phyloP scores from a whole-genome alignment of 2,329 filamentous ascomycete species.

The Pezicula rhizophila region DNA sequence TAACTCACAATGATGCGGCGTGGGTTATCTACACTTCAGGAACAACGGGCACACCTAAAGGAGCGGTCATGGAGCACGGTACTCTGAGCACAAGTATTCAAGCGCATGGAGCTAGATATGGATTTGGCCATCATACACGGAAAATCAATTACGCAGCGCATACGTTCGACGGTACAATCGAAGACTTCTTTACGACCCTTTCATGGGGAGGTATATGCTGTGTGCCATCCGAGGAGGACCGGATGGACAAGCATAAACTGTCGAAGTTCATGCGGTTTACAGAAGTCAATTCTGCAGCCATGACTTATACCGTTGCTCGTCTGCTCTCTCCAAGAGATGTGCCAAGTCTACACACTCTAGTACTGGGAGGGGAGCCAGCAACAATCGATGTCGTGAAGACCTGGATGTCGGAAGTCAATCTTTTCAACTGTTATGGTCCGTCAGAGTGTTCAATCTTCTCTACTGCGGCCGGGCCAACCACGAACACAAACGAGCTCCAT shows the following conservation, averaged over 20 bases:
- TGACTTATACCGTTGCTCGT: constrained; percentile 13
- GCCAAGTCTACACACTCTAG: constrained; percentile 9
- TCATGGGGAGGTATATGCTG: constrained; percentile 12
- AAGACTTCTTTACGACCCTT: constrained; percentile 13
- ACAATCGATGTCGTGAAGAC: constrained; percentile 9
- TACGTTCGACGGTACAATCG: constrained; percentile 10
- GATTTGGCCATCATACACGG: constrained; percentile 6
- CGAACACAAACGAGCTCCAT: constrained; percentile 5
- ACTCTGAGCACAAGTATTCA: constrained; percentile 4
- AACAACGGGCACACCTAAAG: constrained; percentile 11
- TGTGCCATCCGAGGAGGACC: constrained; percentile 12
- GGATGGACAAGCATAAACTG: constrained; percentile 8
- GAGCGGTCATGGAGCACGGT: constrained; percentile 10
- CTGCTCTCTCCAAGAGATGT: constrained; percentile 9
- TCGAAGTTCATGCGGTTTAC: constrained; percentile 5
- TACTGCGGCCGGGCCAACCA: constrained; percentile 1
- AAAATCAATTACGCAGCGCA: constrained; percentile 11
- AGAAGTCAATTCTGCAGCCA: constrained; percentile 9
- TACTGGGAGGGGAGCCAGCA: constrained; percentile 12
- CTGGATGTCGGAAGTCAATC: constrained; percentile 6
- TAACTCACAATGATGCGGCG: constrained; percentile 5
- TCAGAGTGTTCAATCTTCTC: constrained; percentile 11
- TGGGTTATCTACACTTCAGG: constrained; percentile 14
- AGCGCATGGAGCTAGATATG: constrained; percentile 5
- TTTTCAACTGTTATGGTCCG: constrained; percentile 13